A percentile compares a stretch with the other conserved stretches of the same genome.
Conservation (phyloP, 805 yeast species). For the Kodamaea sagamina region DNA sequence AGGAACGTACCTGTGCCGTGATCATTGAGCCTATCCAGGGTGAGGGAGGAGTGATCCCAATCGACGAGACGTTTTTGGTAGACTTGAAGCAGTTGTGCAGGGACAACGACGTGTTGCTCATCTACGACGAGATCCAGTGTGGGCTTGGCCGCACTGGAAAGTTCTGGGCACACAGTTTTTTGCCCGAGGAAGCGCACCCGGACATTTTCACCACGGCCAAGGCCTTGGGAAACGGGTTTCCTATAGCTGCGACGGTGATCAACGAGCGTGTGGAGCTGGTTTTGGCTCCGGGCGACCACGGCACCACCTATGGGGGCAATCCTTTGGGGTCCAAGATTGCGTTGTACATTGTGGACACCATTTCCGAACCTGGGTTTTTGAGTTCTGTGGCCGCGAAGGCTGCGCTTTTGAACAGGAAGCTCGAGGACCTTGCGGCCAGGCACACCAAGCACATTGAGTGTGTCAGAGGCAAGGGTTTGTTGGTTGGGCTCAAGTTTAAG, state of each 20-base stretch:
- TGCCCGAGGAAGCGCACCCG: constrained; percentile 84
- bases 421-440: constrained; percentile 51
- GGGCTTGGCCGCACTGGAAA: constrained; percentile 93
- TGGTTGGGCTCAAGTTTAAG: constrained; percentile 78
- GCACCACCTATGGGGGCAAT: constrained; percentile 97
- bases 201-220: constrained; percentile 94
- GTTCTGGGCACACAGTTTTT: constrained; percentile 85
- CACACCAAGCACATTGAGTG: constrained; percentile 64
- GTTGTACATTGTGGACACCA: constrained; percentile 66
- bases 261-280: constrained; percentile 73
- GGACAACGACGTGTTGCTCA: constrained; percentile 70
- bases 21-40: constrained; percentile 98
- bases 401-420: constrained; percentile 51
- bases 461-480: constrained; percentile 85
- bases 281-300: constrained; percentile 91
- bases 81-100: constrained; percentile 68
- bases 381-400: constrained; percentile 62
- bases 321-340: constrained; percentile 89
- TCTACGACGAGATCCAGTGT: constrained; percentile 95
- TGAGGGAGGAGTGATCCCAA: constrained; percentile 88
- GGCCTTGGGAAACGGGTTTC: constrained; percentile 95
- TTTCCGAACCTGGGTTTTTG: constrained; percentile 63
- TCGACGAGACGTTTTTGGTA: constrained; percentile 61
- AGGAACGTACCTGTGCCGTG: constrained; percentile 78
- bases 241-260: constrained; percentile 91